phyloP scores from a whole-genome alignment of 2,329 filamentous ascomycete species.

The Hymenoscyphus albidus region DNA sequence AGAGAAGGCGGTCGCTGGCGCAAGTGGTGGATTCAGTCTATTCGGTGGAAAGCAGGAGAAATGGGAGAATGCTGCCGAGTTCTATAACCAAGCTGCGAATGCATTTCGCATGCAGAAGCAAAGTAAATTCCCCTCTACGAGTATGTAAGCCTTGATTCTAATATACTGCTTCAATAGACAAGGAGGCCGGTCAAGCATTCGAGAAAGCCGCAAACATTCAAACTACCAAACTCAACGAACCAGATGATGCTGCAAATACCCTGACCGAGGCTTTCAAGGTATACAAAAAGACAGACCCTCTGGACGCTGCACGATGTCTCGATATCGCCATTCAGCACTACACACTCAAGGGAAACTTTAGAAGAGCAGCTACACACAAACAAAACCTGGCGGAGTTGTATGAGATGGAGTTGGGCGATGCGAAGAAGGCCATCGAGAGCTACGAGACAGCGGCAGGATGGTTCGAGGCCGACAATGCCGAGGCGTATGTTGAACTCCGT shows the following conservation, averaged over 20 bases:
- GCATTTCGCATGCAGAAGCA: constrained; percentile 84
- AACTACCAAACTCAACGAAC: constrained; percentile 76
- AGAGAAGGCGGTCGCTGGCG: constrained; percentile 74
- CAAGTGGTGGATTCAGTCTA: constrained; percentile 78
- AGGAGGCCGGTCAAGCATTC: constrained; percentile 82
- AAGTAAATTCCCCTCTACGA: constrained; percentile 50
- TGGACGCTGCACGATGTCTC: constrained; percentile 77
- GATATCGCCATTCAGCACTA: constrained; percentile 80
- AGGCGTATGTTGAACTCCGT: constrained; percentile 57
- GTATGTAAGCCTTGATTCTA: constrained; percentile 5
- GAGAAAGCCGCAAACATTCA: constrained; percentile 83
- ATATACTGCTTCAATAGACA: constrained; percentile 48
- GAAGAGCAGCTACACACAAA: constrained; percentile 85
- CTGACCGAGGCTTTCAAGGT: constrained; percentile 91
- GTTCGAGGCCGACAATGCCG: constrained; percentile 84
- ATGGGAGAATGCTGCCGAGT: constrained; percentile 81
- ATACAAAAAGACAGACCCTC: constrained; percentile 79
- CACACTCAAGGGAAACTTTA: constrained; percentile 83
- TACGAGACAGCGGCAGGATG: constrained; percentile 85
- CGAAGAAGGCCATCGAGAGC: constrained; percentile 71
- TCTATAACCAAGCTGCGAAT: constrained; percentile 86
- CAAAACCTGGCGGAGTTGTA: constrained; percentile 84
- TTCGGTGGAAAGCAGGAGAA: constrained; percentile 87
- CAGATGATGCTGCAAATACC: constrained; percentile 86
- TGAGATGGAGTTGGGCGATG: constrained; percentile 76